Conservation (phyloP, 2,329 filamentous ascomycete species). For the Cytospora piceae region DNA sequence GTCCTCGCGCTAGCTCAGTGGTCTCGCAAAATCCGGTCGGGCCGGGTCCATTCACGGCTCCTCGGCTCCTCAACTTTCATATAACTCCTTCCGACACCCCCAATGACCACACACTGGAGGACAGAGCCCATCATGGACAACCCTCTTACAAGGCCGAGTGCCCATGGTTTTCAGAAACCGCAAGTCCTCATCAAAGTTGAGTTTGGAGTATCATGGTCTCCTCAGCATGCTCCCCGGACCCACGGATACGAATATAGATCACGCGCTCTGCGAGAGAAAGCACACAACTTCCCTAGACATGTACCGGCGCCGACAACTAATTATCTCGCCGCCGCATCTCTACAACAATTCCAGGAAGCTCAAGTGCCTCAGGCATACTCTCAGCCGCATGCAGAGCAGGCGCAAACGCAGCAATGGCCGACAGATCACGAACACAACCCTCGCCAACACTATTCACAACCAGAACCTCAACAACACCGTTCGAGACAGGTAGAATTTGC, state of each 20-base stretch:
- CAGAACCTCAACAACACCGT: slow-evolving; percentile 23
- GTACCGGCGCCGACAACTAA: slow-evolving; percentile 51
- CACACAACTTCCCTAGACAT: slow-evolving; percentile 49
- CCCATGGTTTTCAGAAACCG: slow-evolving; percentile 40
- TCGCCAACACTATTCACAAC: slow-evolving; percentile 3
- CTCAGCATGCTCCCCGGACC: slow-evolving; percentile 47
- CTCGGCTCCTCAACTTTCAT: background rate
- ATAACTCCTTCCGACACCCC: slow-evolving; percentile 21
- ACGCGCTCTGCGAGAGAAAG: slow-evolving; percentile 47
- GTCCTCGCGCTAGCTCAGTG: slow-evolving; percentile 18
- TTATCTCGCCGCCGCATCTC: slow-evolving; percentile 41
- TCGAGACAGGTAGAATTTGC: slow-evolving; percentile 31
- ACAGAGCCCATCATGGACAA: slow-evolving; percentile 38
- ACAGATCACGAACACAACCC: slow-evolving; percentile 31
- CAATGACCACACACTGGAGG: slow-evolving; percentile 34
- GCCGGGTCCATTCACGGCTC: slow-evolving; percentile 11
- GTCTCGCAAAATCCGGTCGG: slow-evolving; percentile 17
- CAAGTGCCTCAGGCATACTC: slow-evolving; percentile 17
- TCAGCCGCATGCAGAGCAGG: slow-evolving; percentile 32
- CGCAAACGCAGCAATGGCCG: slow-evolving; percentile 26
- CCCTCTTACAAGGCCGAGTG: slow-evolving; percentile 36
- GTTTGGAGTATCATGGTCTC: slow-evolving; percentile 55
- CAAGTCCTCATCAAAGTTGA: slow-evolving; percentile 57
- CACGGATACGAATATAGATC: slow-evolving; percentile 54
- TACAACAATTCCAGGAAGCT: slow-evolving; percentile 20